phyloP scores from a whole-genome alignment of 1,139 yeast genomes.

The Candida tunisiensis region DNA sequence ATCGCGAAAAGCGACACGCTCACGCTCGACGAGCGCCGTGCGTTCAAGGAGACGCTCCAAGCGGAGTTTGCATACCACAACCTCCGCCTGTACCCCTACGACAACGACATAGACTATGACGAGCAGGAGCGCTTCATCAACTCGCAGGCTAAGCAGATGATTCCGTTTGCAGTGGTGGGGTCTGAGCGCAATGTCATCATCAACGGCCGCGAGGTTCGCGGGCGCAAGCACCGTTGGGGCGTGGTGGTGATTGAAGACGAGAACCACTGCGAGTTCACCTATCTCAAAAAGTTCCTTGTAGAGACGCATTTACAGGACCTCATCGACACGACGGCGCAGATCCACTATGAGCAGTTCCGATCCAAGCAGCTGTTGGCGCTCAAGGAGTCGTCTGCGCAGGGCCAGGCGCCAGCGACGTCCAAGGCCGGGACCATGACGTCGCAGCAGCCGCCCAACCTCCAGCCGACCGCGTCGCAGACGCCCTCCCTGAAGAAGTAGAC shows the following conservation, averaged over 20 bases:
- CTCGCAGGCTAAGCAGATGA: conserved; percentile 31
- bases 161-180: conserved; percentile 93
- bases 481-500: too few relatives aligned
- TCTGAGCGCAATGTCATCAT: conserved; percentile 64
- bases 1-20: conserved; percentile 74
- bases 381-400: conserved; percentile 56
- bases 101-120: conserved; percentile 53
- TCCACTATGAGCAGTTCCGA: conserved; percentile 88
- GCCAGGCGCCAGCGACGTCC: conserved; percentile 5
- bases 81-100: conserved; percentile 78
- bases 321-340: conserved; percentile 78
- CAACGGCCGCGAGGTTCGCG: conserved; percentile 64
- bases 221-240: conserved; percentile 92
- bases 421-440: conserved; percentile 1
- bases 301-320: conserved; percentile 93
- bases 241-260: conserved; percentile 80
- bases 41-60: conserved; percentile 56
- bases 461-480: conserved; percentile 30
- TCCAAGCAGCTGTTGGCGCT: conserved; percentile 85
- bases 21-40: conserved; percentile 60
- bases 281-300: conserved; percentile 81
- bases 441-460: conserved; percentile 2
- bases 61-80: conserved; percentile 60
- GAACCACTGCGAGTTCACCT: conserved; percentile 87
- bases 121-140: conserved; percentile 30